Evolutionary conservation across 202 grass and related monocot genomes (phyloP).

Genomic region (Bolboschoenoplectus hybrid): DNA sequence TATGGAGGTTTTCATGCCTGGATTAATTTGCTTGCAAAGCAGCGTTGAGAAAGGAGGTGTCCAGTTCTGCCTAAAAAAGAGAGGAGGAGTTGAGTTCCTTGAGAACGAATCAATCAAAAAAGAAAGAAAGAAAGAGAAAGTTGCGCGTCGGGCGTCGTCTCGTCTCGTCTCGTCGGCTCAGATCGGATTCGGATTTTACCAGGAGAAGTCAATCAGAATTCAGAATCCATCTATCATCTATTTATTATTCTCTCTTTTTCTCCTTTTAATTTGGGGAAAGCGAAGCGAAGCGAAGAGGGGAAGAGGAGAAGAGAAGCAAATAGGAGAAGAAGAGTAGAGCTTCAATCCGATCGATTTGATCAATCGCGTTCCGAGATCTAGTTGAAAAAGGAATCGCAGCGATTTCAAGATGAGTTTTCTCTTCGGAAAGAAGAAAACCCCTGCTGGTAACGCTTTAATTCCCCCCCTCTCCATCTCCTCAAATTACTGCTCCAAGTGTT

Average conservation of each 20-base stretch:
- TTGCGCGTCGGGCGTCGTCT: not conserved
- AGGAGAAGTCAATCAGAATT: not conserved
- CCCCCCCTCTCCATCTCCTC: not conserved
- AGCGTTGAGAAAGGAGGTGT: too few species aligned
- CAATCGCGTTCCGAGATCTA: not conserved
- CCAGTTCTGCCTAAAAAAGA: not conserved
- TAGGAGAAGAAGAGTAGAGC: too few species aligned
- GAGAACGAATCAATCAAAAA: too few species aligned
- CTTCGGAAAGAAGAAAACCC: conserved; percentile 85
- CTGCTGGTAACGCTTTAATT: conserved; percentile 52
- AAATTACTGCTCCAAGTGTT: not conserved
- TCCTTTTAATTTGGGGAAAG: not conserved
- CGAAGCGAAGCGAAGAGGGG: not conserved
- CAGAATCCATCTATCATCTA: not conserved
- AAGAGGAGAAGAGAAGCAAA: too few species aligned
- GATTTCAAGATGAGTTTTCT: conserved; percentile 74
- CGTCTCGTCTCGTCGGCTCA: not conserved
- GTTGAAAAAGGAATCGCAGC: not conserved
- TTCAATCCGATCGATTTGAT: too few species aligned
- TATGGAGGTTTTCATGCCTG: not conserved
- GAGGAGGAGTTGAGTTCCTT: not conserved
- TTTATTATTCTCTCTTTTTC: not conserved
- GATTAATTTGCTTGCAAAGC: not conserved
- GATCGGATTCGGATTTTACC: not conserved
- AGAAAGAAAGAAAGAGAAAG: not conserved